Percentiles rank a stretch among this genome's conserved stretches.
Conservation (phyloP, 164 flowering plant species). For the Tetrastigma voinierianum region DNA sequence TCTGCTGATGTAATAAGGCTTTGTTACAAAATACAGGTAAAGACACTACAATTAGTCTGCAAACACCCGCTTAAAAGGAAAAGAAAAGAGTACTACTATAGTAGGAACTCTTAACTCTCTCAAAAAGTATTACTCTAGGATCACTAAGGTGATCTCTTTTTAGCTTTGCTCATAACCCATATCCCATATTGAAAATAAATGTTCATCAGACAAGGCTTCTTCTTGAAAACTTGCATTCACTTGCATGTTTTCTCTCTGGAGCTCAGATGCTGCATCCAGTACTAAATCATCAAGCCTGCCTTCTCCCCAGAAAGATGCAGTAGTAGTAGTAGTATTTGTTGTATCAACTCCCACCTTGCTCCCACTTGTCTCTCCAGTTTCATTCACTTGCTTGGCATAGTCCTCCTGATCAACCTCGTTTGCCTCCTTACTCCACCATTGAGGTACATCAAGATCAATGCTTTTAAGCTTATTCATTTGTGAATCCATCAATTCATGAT, state of each 20-base stretch:
- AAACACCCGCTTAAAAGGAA: background rate
- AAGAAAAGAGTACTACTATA: background rate
- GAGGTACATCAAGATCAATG: background rate
- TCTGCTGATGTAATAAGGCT: background rate
- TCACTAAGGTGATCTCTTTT: too few species aligned
- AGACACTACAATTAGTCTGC: background rate
- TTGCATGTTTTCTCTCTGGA: constrained; percentile 7
- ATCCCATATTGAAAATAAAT: constrained; percentile 29
- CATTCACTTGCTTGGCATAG: too few species aligned
- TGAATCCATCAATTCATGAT: background rate
- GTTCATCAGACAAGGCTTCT: constrained; percentile 7
- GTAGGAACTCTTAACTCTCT: background rate
- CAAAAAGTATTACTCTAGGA: too few species aligned
- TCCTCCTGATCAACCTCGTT: constrained; percentile 7
- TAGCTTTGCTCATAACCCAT: constrained; percentile 12
- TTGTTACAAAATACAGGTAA: background rate
- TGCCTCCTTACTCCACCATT: constrained; percentile 18
- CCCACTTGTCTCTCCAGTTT: too few species aligned
- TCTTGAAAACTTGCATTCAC: constrained; percentile 2
- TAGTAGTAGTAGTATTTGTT: too few species aligned
- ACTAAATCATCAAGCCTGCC: constrained; percentile 7
- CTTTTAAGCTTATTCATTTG: background rate
- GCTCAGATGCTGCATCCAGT: constrained; percentile 10
- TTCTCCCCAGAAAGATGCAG: background rate
- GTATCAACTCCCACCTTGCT: too few species aligned